Base-by-base conservation (phyloP, 352 stramenopile genomes). In the Peronospora farinosa region DNA sequence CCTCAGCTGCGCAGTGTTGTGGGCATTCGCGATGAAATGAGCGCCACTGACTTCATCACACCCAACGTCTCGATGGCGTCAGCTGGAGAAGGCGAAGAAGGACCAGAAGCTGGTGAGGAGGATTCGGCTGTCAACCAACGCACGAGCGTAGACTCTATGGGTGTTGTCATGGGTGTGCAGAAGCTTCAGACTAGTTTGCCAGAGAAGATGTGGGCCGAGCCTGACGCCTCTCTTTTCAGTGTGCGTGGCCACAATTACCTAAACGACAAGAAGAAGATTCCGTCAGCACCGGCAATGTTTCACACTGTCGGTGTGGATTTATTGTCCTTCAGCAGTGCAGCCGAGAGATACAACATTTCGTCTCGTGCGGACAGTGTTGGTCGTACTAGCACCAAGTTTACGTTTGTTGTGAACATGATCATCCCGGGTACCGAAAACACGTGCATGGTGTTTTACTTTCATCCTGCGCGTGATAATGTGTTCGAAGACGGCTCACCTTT, bases 371-470 rank as follows among this genome's bases (percentile, higher is more conserved):
- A 88, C 43, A 88, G 72, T 41, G 76, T 95, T 40, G 88, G 80
- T 17, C 69, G 72, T 43, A 88, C 64, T 7, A 74, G 74, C 40
- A 54, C 40, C 30, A 86, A 90, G 54, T 95, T 95, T 62, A 91
- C 79, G 38, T 93, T 95, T 51, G 81, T 95, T 5, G 69, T 95
- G 42, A 94, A 92, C 56, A 92, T 95, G 73, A 92, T 92, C 59
- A 89, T 95, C 40, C 86, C 86, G 0, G 67, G 78, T 0, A 61
- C 77, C 0, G 78, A 90, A 28, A 95, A 95, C 55, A 68, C 73
- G 28, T 78, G 68, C 48, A 79, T 94, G 63, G 79, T 86, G 19
- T 90, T 91, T 41, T 95, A 95, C 76, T 95, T 88, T 54, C 81
- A 94, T 25, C 78, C 81, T 1, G 54, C 57, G 45, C 72, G 72